Percentiles rank a stretch among this genome's conserved stretches.
Conservation (phyloP, 305 asterid species). For the Solanum hybrid region DNA sequence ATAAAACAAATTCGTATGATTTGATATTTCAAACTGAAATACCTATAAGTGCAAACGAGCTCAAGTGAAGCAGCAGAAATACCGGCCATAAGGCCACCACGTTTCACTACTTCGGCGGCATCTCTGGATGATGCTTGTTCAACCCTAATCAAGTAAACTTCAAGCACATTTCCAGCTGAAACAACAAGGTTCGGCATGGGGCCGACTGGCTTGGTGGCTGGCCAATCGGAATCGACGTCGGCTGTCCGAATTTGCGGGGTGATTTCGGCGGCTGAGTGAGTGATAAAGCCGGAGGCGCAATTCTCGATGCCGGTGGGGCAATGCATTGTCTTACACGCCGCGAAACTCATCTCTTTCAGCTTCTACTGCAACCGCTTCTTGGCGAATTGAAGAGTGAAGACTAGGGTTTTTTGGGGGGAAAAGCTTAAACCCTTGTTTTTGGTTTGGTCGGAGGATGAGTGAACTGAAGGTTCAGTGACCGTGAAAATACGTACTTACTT, state of each 20-base stretch:
- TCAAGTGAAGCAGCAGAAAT: conserved; percentile 70
- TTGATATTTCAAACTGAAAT: not conserved
- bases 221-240: conserved; percentile 51
- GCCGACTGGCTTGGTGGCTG: conserved; percentile 46
- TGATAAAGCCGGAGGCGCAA: conserved; percentile 76
- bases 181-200: conserved; percentile 74
- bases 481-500: not conserved
- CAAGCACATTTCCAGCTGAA: conserved; percentile 75
- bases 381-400: not conserved
- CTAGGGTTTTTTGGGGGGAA: not conserved
- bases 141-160: conserved; percentile 62
- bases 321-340: conserved; percentile 86
- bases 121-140: conserved; percentile 44
- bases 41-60: conserved; percentile 89
- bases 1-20: not conserved
- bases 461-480: not conserved
- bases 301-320: conserved; percentile 85
- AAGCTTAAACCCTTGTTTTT: not conserved
- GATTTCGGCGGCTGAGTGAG: conserved; percentile 56
- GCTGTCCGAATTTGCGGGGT: conserved; percentile 43
- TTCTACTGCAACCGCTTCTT: not conserved
- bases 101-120: conserved; percentile 52
- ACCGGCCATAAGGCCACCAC: conserved; percentile 80
- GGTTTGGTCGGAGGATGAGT: not conserved
- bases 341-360: conserved; percentile 58